A percentile compares a stretch with the other conserved stretches of the same genome.
phyloP scores from a whole-genome alignment of 371 early-diverging fungal species.

The Gilbertella persicaria region DNA sequence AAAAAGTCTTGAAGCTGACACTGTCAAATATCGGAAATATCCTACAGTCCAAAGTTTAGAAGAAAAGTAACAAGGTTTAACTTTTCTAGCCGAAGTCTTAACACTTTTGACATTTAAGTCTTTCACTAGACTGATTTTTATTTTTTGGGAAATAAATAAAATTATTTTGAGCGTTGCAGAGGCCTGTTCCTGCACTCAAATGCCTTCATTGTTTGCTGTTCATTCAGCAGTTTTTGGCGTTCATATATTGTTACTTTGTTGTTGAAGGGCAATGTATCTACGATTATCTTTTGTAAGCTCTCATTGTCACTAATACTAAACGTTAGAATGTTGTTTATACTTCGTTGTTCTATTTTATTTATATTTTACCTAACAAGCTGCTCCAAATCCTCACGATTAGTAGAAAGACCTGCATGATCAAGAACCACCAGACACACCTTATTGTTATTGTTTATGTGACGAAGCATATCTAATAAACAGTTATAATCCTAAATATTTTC shows the following conservation, averaged over 20 bases:
- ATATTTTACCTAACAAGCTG: conserved; percentile 18
- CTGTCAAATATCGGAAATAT: conserved; percentile 22
- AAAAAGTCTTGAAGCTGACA: conserved; percentile 20
- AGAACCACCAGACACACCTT: conserved; percentile 21
- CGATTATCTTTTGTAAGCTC: conserved; percentile 15
- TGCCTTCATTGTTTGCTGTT: conserved; percentile 16
- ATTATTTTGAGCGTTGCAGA: conserved; percentile 13
- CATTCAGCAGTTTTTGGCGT: conserved; percentile 15
- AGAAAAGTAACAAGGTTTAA: conserved; percentile 22
- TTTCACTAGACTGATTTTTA: conserved; percentile 11
- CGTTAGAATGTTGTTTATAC: conserved; percentile 20
- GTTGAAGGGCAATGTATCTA: conserved; percentile 19
- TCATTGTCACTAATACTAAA: conserved; percentile 17
- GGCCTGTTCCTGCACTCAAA: conserved; percentile 16
- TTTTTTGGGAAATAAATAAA: conserved; percentile 3
- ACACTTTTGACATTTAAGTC: conserved; percentile 14
- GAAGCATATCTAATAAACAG: conserved; percentile 21
- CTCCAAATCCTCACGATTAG: conserved; percentile 23
- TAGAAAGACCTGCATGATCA: conserved; percentile 24
- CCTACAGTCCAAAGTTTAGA: conserved; percentile 19
- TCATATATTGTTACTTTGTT: conserved; percentile 19
- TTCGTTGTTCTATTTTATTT: conserved; percentile 16
- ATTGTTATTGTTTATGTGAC: conserved; percentile 13
- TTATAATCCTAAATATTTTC: conserved; percentile 21
- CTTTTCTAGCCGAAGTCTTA: conserved; percentile 18